Evolutionary conservation across 1,139 yeast species (phyloP), one percentile per base, ranked within the genome.

Genomic region (Meyerozyma elateridarum): DNA sequence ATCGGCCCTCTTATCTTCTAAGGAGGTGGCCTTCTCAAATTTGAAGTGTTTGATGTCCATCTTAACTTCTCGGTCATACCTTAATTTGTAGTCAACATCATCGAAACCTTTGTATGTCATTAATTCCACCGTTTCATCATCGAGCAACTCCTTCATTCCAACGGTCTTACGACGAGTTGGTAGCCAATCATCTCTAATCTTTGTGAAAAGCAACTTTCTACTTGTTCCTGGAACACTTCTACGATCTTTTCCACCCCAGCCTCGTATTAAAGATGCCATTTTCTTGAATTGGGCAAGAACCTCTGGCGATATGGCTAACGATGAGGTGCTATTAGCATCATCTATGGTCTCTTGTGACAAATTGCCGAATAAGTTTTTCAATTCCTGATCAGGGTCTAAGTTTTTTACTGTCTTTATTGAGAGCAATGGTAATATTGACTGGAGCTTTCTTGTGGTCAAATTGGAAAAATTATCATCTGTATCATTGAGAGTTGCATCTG

Each of bases 201-300:
- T 78, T 0, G 94, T 79, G 37, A 87, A 64, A 8, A 76, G 64
- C 32, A 85, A 57, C 44, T 81, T 81, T 40, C 88, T 67, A 0
- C 79, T 58, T 0, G 85, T 74, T 6, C 93, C 93, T 0, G 94
- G 89, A 5, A 84, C 74, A 8, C 77, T 63, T 32, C 82, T 59
- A 36, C 80, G 76, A 49, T 85, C 94, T 42, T 76, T 74, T 0
- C 95, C 94, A 30, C 88, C 81, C 93, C 94, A 85, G 14, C 87
- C 87, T 44, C 85, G 68, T 1, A 84, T 76, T 17, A 80, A 56
- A 37, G 77, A 68, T 8, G 82, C 77, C 41, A 82, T 42, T 39
- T 72, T 68, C 44, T 76, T 79, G 42, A 79, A 75, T 45, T 79
- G 85, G 33, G 69, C 74, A 36, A 82, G 56, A 8, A 77, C 70